phyloP scores from a whole-genome alignment of 2,329 filamentous ascomycete genomes.

The Immersiporthe knoxdaviesiana region DNA sequence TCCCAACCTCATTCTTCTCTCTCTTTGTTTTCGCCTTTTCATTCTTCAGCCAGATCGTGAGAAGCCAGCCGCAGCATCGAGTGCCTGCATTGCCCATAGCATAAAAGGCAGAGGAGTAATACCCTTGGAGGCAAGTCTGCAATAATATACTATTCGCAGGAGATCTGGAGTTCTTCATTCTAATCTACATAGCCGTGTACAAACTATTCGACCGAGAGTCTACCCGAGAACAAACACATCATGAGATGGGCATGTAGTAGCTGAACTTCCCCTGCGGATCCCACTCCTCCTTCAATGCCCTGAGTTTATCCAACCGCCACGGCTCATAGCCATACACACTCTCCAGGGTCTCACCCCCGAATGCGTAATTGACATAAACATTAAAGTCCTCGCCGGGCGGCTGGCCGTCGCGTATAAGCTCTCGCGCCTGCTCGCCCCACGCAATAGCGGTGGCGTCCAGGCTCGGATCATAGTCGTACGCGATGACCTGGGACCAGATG shows the following conservation, averaged over 20 bases:
- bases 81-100: not conserved
- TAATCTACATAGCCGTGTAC: not conserved
- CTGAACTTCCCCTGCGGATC: constrained; percentile 50
- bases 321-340: constrained; percentile 52
- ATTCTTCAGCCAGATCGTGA: not conserved
- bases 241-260: constrained; percentile 46
- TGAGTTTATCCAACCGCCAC: constrained; percentile 52
- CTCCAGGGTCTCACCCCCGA: constrained; percentile 47
- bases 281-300: constrained; percentile 51
- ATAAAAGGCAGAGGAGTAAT: not conserved
- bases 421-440: constrained; percentile 44
- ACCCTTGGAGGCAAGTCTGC: not conserved
- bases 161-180: not conserved
- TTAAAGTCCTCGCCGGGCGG: constrained; percentile 38
- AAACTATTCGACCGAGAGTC: not conserved
- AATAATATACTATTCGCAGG: not conserved
- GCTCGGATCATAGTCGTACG: constrained; percentile 17
- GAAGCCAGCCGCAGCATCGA: not conserved
- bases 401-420: constrained; percentile 39
- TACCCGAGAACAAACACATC: not conserved
- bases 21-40: too few species aligned
- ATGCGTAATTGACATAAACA: constrained; percentile 57
- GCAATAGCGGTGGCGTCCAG: constrained; percentile 40
- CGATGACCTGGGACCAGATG: not conserved
- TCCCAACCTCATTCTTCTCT: not conserved